Evolutionary conservation across 495 filamentous ascomycete genomes (phyloP).

Genomic region (Trichoderma gamsii): DNA sequence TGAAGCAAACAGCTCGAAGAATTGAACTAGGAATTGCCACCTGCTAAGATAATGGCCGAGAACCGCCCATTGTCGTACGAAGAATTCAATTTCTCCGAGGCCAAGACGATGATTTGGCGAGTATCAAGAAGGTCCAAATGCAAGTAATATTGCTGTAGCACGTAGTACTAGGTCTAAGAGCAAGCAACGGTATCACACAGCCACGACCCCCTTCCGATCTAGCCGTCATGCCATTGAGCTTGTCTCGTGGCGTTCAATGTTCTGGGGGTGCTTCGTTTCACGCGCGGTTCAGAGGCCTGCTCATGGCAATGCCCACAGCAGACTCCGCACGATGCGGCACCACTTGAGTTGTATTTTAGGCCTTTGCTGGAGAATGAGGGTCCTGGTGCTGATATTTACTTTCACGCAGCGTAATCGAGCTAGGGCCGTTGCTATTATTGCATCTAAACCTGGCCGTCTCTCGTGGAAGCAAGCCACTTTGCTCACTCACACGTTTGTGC

Average conservation of each 20-base stretch:
- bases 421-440: too few relatives aligned
- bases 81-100: background rate
- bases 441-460: too few relatives aligned
- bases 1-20: too few relatives aligned
- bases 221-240: background rate
- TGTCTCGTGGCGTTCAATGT: background rate
- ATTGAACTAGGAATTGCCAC: background rate
- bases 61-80: background rate
- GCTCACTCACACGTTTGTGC: too few relatives aligned
- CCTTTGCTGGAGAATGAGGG: too few relatives aligned
- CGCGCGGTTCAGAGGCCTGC: background rate
- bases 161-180: background rate
- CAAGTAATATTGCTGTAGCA: background rate
- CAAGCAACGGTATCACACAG: background rate
- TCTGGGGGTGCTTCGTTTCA: slow-evolving; percentile 4
- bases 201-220: background rate
- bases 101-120: background rate
- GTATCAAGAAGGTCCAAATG: background rate
- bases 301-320: background rate
- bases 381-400: background rate
- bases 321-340: background rate
- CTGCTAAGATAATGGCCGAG: background rate
- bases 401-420: background rate
- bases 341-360: background rate
- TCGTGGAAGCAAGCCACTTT: too few relatives aligned